Percentiles rank a stretch among this genome's conserved stretches.
These are phyloP conservation scores for Boechera stricta DNA, from an alignment of 345 rosid genomes.

Conservation along the genomic window DNA sequence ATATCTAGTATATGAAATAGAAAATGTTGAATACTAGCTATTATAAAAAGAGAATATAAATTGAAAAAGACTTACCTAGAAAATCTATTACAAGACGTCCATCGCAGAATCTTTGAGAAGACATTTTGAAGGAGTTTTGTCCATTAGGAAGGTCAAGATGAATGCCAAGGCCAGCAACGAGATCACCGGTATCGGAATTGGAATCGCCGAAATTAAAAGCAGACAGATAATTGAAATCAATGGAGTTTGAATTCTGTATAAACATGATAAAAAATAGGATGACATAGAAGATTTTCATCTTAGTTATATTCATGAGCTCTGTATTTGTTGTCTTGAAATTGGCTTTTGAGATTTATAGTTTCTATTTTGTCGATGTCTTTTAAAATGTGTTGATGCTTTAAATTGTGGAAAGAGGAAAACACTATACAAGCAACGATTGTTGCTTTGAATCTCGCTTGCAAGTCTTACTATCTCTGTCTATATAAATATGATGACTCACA, in stretches of 20 bases:
- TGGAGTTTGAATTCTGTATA: slow-evolving; percentile 33
- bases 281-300: slow-evolving; percentile 31
- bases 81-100: slow-evolving; percentile 71
- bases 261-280: not conserved
- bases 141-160: slow-evolving; percentile 57
- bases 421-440: slow-evolving; percentile 41
- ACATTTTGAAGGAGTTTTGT: slow-evolving; percentile 51
- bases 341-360: slow-evolving; percentile 14
- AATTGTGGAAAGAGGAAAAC: slow-evolving; percentile 40
- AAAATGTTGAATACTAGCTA: not conserved
- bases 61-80: slow-evolving; percentile 47
- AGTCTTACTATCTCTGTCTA: slow-evolving; percentile 24
- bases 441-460: slow-evolving; percentile 42
- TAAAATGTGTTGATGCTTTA: slow-evolving; percentile 26
- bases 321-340: slow-evolving; percentile 1
- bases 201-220: slow-evolving; percentile 82
- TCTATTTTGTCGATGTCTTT: slow-evolving; percentile 4
- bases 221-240: slow-evolving; percentile 52
- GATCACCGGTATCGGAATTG: slow-evolving; percentile 70
- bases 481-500: not conserved
- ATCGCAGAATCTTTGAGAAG: slow-evolving; percentile 68
- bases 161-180: slow-evolving; percentile 57
- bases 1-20: not conserved
- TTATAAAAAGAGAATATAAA: not conserved
- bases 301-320: slow-evolving; percentile 9